Evolutionary conservation across 768 basidiomycete species (phyloP).

Genomic region (Leccinum sublutescens): DNA sequence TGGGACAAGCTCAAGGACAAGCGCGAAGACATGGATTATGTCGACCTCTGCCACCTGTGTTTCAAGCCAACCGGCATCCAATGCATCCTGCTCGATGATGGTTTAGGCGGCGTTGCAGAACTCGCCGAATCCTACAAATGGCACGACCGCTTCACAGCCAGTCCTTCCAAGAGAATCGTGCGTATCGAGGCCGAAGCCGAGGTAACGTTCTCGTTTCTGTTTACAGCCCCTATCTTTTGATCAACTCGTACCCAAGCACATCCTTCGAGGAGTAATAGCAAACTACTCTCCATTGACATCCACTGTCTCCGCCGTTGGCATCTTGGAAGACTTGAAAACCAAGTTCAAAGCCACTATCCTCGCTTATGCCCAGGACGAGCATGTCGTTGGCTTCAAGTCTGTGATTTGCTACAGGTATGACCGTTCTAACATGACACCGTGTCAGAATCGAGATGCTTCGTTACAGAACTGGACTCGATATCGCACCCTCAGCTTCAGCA

Average conservation of each 20-base stretch:
- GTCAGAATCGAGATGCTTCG: not conserved
- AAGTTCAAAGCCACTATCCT: constrained; percentile 39
- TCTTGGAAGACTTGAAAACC: constrained; percentile 31
- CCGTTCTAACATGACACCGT: not conserved
- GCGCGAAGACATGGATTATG: constrained; percentile 47
- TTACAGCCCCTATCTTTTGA: constrained; percentile 4
- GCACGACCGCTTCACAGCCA: constrained; percentile 60
- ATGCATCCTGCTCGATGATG: constrained; percentile 73
- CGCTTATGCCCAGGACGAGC: constrained; percentile 39
- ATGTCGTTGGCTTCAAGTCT: constrained; percentile 72
- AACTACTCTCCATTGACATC: constrained; percentile 10
- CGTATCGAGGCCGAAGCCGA: constrained; percentile 72
- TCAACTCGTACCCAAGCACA: constrained; percentile 5
- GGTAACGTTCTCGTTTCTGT: constrained; percentile 36
- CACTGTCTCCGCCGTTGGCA: constrained; percentile 4
- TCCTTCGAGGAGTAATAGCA: constrained; percentile 24
- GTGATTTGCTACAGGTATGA: constrained; percentile 60
- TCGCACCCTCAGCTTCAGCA: constrained; percentile 35
- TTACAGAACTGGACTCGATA: constrained; percentile 60
- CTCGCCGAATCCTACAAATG: constrained; percentile 52
- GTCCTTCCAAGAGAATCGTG: constrained; percentile 58
- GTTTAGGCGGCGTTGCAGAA: constrained; percentile 48
- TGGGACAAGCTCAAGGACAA: constrained; percentile 62
- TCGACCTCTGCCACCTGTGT: constrained; percentile 53
- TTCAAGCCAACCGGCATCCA: constrained; percentile 60